These are phyloP conservation scores for Zoysia matrella DNA, from an alignment of 202 grass and related monocot genomes.

Conservation along the genomic window DNA sequence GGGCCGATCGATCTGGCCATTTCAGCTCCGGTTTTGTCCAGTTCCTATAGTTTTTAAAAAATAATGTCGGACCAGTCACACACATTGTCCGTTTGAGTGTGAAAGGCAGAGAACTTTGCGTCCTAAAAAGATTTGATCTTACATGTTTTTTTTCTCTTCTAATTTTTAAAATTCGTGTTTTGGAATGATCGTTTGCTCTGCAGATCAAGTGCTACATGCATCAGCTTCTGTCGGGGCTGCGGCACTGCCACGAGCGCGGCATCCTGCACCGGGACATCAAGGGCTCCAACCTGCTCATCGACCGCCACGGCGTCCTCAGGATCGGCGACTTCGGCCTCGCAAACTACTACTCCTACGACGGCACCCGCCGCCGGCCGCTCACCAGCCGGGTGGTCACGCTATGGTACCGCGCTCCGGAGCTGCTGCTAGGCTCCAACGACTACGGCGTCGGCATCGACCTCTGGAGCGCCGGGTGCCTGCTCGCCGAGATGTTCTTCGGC, in stretches of 20 bases:
- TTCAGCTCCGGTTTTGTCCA: background rate
- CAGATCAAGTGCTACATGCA: constrained; percentile 69
- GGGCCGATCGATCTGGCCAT: background rate
- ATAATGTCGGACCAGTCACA: too few species aligned
- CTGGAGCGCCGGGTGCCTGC: constrained; percentile 93
- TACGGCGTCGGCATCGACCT: constrained; percentile 83
- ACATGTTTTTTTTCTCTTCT: too few species aligned
- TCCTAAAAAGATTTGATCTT: too few species aligned
- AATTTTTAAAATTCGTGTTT: too few species aligned
- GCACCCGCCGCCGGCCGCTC: constrained; percentile 45
- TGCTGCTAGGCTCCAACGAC: constrained; percentile 67
- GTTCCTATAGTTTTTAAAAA: background rate
- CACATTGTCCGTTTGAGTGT: too few species aligned
- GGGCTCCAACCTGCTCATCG: constrained; percentile 68
- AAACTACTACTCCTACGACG: constrained; percentile 56
- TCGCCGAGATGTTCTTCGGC: constrained; percentile 71
- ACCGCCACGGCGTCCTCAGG: constrained; percentile 62
- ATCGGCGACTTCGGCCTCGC: constrained; percentile 79
- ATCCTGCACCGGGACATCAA: constrained; percentile 83
- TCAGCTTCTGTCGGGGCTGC: constrained; percentile 59
- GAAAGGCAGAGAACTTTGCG: too few species aligned
- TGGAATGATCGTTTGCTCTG: background rate
- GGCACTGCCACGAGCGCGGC: constrained; percentile 71
- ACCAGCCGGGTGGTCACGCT: constrained; percentile 82
- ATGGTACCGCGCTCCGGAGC: constrained; percentile 87